Evolutionary conservation across 2,329 filamentous ascomycete species (phyloP).

Genomic region (Laburnicola sp.): DNA sequence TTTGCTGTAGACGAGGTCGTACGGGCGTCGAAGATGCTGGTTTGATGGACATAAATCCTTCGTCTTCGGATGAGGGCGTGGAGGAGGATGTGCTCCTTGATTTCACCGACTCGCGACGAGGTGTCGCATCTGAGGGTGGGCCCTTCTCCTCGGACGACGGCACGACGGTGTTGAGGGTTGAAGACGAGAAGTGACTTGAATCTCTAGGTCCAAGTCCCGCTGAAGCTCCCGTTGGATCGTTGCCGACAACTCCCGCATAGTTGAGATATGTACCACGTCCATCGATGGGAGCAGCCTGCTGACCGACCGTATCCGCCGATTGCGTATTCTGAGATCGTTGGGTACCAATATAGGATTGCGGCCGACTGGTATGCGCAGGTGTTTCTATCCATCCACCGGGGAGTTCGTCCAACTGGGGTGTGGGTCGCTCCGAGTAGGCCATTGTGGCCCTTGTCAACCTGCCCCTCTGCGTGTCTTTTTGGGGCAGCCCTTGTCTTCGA

Average conservation of each 20-base stretch:
- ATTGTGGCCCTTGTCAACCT: conserved; percentile 18
- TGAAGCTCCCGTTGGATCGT: background rate
- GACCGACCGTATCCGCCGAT: conserved; percentile 1
- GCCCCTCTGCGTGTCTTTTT: background rate
- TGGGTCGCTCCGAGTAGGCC: conserved; percentile 34
- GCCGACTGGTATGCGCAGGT: conserved; percentile 28
- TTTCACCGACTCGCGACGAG: conserved; percentile 10
- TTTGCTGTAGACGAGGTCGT: conserved; percentile 25
- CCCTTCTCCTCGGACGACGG: conserved; percentile 18
- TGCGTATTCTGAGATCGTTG: conserved; percentile 13
- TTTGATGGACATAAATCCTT: conserved; percentile 30
- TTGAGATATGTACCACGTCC: conserved; percentile 24
- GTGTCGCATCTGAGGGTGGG: background rate
- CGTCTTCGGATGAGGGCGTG: conserved; percentile 11
- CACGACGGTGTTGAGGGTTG: conserved; percentile 17
- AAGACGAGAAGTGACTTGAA: conserved; percentile 13
- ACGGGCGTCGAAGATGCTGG: conserved; percentile 15
- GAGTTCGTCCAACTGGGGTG: conserved; percentile 36
- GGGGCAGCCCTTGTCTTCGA: background rate
- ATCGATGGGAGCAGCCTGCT: conserved; percentile 1
- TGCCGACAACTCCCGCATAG: conserved; percentile 12
- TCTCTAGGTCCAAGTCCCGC: background rate
- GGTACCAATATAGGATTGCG: conserved; percentile 29
- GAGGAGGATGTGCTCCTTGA: conserved; percentile 15
- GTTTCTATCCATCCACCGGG: conserved; percentile 45